phyloP scores from a whole-genome alignment of 139 green algal genomes.

The Chlamydomonas sp. region DNA sequence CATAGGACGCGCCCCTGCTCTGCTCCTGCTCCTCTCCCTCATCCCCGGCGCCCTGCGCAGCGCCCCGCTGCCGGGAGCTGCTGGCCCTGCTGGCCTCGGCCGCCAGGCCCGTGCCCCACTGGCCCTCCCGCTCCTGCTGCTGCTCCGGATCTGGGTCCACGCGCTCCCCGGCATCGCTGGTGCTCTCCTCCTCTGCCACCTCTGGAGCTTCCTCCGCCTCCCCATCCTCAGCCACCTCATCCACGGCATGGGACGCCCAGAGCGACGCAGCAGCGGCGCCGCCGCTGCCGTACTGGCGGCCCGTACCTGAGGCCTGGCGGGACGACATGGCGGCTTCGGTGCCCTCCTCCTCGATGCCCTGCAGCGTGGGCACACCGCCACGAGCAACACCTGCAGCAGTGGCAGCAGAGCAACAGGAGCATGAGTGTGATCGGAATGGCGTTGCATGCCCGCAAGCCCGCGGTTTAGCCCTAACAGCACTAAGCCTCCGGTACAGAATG shows the following conservation, averaged over 20 bases:
- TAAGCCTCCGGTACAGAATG: not conserved
- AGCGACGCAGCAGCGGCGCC: not conserved
- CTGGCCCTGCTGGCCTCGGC: not conserved
- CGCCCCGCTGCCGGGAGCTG: too few species aligned
- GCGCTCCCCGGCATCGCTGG: not conserved
- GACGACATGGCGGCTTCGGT: not conserved
- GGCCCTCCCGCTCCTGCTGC: not conserved
- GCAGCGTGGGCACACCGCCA: not conserved
- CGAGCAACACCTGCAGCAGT: too few species aligned
- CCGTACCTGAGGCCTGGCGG: not conserved
- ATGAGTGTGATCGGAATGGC: too few species aligned
- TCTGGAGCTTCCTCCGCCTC: not conserved
- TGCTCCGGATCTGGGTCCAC: not conserved
- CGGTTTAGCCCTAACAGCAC: not conserved
- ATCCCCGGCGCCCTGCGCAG: too few species aligned
- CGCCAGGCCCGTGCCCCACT: not conserved
- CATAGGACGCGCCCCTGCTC: too few species aligned
- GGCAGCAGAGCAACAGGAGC: too few species aligned
- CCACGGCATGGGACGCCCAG: not conserved
- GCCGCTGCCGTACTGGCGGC: not conserved
- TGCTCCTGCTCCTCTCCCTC: too few species aligned
- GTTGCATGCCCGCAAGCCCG: too few species aligned
- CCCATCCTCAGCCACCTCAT: not conserved
- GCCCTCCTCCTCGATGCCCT: constrained; percentile 28
- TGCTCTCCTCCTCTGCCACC: not conserved